Evolutionary conservation across 2,329 filamentous ascomycete species (phyloP), one percentile per base, ranked within the genome.

Genomic region (Aspergillus costaricaensis): DNA sequence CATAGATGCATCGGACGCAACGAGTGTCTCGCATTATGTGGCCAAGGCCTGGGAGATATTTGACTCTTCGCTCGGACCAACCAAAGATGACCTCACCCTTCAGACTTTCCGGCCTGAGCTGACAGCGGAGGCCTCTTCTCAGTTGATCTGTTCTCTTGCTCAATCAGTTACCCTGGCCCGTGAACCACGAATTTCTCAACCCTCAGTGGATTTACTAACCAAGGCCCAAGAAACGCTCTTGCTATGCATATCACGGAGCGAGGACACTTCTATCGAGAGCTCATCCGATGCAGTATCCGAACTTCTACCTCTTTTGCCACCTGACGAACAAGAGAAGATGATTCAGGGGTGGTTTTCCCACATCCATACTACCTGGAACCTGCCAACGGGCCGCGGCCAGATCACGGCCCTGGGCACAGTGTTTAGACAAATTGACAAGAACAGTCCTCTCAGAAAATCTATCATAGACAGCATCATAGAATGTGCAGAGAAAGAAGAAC

Each of bases 341-440:
- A 67, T 80, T 5, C 68, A 74, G 47, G 63, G 59, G 19, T 81
- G 79, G 79, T 72, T 81, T 57, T 68, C 73, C 30, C 68, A 76
- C 55, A 72, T 78, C 17, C 68, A 70, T 38, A 65, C 70, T 25
- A 73, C 72, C 50, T 73, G 73, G 66, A 75, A 75, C 55, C 65
- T 74, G 25, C 73, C 74, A 14, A 76, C 74, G 49, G 77, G 77
- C 17, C 76, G 76, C 27, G 79, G 79, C 9, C 77, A 80, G 57
- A 77, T 82, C 44, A 71, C 74, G 38, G 76, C 76, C 5, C 67
- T 82, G 8, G 77, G 79, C 4, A 68, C 73, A 15, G 74, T 77
- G 32, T 81, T 75, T 64, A 72, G 68, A 59, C 68, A 66, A 38
- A 65, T 79, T 50, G 65, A 68, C 38, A 39, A 59, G 9, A 62